A percentile compares a stretch with the other conserved stretches of the same genome.
These are phyloP conservation scores for Pestalotiopsis sp. DNA, from an alignment of 2,329 filamentous ascomycete genomes.

Conservation along the genomic window DNA sequence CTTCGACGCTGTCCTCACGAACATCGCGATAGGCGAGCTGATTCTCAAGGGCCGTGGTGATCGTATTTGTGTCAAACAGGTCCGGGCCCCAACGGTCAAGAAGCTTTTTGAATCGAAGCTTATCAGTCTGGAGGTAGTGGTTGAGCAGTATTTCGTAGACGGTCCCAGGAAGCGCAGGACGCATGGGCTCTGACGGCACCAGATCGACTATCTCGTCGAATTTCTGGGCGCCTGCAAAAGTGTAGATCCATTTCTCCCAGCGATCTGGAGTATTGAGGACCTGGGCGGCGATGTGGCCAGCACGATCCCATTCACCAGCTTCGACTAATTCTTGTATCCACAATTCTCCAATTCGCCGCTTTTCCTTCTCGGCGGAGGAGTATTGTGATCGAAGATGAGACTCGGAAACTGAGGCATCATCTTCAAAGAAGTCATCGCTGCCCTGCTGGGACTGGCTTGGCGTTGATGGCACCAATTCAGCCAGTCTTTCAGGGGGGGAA, in stretches of 20 bases:
- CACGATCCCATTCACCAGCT: constrained; percentile 72
- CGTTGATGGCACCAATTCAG: constrained; percentile 42
- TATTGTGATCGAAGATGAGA: constrained; percentile 60
- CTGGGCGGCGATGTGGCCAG: constrained; percentile 79
- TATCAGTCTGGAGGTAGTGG: constrained; percentile 83
- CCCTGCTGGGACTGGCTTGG: constrained; percentile 42
- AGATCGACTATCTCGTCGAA: constrained; percentile 88
- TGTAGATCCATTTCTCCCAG: constrained; percentile 97
- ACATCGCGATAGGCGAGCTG: constrained; percentile 79
- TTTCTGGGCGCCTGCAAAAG: constrained; percentile 81
- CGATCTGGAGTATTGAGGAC: constrained; percentile 77
- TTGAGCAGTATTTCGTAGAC: constrained; percentile 89
- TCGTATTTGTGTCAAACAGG: constrained; percentile 76
- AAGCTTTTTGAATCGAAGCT: constrained; percentile 74
- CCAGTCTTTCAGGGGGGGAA: constrained; percentile 39
- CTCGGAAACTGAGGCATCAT: constrained; percentile 65
- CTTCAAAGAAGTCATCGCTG: constrained; percentile 74
- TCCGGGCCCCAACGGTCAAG: constrained; percentile 84
- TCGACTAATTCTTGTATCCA: constrained; percentile 89
- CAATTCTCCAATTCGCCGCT: constrained; percentile 85
- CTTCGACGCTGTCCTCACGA: constrained; percentile 74
- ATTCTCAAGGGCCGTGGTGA: constrained; percentile 79
- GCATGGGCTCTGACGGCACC: constrained; percentile 77
- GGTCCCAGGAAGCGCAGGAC: constrained; percentile 75
- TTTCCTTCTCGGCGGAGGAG: constrained; percentile 80